Evolutionary conservation across 768 basidiomycete species (phyloP), one percentile per base, ranked within the genome.

Genomic region (Piloderma croceum): DNA sequence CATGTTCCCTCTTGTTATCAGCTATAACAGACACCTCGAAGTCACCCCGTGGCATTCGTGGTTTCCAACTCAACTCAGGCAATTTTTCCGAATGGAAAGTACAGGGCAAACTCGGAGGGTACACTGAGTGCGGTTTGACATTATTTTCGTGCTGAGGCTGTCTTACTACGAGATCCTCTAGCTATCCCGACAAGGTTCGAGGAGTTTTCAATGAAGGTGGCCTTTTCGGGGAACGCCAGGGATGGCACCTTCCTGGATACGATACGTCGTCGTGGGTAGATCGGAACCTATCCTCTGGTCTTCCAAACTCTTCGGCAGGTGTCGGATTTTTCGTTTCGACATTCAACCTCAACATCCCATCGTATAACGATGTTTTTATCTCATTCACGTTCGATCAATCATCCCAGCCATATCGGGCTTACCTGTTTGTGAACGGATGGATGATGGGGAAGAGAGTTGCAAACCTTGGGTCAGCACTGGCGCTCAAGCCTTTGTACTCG

Each of bases 341-440:
- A 0, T 85, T 91, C 58, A 63, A 75, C 11, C 62, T 90, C 27
- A 52, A 71, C 32, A 67, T 90, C 22, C 75, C 81, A 0, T 46
- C 56, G 9, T 77, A 70, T 17, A 59, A 76, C n/a, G 89, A 90
- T 50, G 72, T 77, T 4, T 75, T 76, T 46, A 62, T 90, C 49
- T 83, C 81, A 11, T 86, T 90, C 54, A 76, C 70, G 1, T 90
- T 89, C 53, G 73, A 79, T 35, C 71, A 79, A 34, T 58, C 70
- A 2, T 52, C 67, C 5, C 79, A 83, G 50, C 71, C 83, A 18
- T 90, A 88, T 51, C 73, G 87, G 12, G 79, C 81, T 3, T 67
- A 77, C 32, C 49, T 90, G 31, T 90, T 85, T 43, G 81, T 90
- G 15, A 90, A 91, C 50, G 89, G 88, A 10, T 91, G 89, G 89